A percentile compares a stretch with the other conserved stretches of the same genome.
phyloP scores from a whole-genome alignment of 192 early-diverging fungal species.

The Chytriomyces sp. region DNA sequence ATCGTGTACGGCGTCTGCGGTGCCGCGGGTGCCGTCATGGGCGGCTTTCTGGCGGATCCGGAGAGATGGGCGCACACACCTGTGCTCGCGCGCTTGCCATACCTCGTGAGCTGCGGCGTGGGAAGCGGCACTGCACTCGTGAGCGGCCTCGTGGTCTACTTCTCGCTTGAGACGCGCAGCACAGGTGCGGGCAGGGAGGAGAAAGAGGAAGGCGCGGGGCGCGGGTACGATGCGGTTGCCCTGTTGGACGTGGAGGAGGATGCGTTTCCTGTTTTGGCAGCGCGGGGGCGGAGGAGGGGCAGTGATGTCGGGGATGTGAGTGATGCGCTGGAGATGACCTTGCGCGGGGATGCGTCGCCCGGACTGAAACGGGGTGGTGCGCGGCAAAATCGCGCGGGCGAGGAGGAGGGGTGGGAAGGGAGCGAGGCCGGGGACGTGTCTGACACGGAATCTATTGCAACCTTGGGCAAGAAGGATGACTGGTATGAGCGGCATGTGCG shows the following conservation, averaged over 20 bases:
- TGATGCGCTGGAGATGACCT: too few relatives aligned
- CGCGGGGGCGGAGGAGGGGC: not conserved
- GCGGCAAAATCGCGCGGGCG: not conserved
- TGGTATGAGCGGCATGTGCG: constrained; percentile 6
- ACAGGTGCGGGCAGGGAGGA: too few relatives aligned
- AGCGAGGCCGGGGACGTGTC: not conserved
- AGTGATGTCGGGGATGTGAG: not conserved
- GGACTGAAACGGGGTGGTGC: not conserved
- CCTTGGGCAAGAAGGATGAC: not conserved
- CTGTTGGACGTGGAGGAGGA: too few relatives aligned
- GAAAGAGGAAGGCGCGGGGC: too few relatives aligned
- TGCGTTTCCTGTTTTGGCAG: too few relatives aligned
- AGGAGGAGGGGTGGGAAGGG: not conserved
- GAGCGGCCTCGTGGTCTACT: constrained; percentile 1
- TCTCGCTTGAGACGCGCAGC: constrained; percentile 1
- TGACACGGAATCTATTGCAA: not conserved
- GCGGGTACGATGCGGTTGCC: too few relatives aligned
- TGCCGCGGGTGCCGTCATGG: constrained; percentile 38
- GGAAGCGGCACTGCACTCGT: constrained; percentile 2
- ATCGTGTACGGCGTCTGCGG: constrained; percentile 42
- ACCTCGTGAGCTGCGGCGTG: constrained; percentile 10
- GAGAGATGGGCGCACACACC: too few relatives aligned
- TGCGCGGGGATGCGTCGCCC: too few relatives aligned
- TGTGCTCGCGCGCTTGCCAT: constrained; percentile 14
- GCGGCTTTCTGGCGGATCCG: constrained; percentile 44